Percentiles rank a stretch among this genome's conserved stretches.
These are phyloP conservation scores for Axilococcus clingmanii DNA, from an alignment of 139 green algal species.

Conservation along the genomic window DNA sequence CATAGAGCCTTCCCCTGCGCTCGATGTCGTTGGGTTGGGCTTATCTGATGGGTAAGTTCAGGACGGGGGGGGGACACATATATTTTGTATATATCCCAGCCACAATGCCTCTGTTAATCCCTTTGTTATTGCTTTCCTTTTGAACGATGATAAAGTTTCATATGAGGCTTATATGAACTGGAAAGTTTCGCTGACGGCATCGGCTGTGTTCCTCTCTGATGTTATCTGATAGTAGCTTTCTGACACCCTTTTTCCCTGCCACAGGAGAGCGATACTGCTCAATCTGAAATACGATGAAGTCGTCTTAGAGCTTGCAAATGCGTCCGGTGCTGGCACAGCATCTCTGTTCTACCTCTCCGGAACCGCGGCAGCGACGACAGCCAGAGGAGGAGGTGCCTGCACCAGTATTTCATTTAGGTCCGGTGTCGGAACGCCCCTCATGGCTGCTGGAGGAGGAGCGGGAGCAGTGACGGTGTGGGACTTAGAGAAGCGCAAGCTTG, in stretches of 20 bases:
- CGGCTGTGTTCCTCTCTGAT: constrained; percentile 9
- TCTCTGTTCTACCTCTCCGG: constrained; percentile 9
- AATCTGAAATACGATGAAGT: constrained; percentile 70
- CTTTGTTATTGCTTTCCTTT: background rate
- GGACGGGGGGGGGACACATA: too few relatives aligned
- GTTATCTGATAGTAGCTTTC: constrained; percentile 37
- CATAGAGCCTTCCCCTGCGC: constrained; percentile 68
- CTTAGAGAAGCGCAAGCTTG: constrained; percentile 70
- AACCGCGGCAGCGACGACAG: constrained; percentile 5
- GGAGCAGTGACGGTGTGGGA: constrained; percentile 88
- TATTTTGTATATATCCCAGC: too few relatives aligned
- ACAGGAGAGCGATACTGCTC: constrained; percentile 62
- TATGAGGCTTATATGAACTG: constrained; percentile 14
- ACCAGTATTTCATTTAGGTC: constrained; percentile 50
- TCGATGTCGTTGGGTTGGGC: constrained; percentile 90
- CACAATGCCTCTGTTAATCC: constrained; percentile 15
- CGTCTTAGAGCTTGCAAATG: constrained; percentile 53
- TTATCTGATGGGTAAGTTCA: constrained; percentile 64
- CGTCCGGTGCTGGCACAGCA: constrained; percentile 43
- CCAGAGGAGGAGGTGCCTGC: constrained; percentile 18
- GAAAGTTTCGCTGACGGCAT: constrained; percentile 28
- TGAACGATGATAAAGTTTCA: constrained; percentile 23
- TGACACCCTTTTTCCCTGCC: constrained; percentile 4
- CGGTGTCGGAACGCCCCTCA: constrained; percentile 44
- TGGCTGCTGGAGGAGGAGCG: constrained; percentile 61